Evolutionary conservation across 2,329 filamentous ascomycete species (phyloP), one percentile per base, ranked within the genome.

Genomic region (Xylariales sp.): DNA sequence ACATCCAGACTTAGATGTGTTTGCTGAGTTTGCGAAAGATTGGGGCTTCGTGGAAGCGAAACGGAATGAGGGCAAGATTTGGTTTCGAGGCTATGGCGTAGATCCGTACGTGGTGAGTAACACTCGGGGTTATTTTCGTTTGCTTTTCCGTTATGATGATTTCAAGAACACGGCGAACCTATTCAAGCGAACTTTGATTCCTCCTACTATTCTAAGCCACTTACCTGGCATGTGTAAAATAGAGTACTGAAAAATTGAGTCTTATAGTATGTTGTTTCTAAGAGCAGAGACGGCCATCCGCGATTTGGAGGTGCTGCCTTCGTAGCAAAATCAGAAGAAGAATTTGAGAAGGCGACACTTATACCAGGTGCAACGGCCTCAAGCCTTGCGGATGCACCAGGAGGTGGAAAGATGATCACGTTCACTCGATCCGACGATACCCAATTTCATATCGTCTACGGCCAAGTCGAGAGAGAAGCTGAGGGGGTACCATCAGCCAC

Each of bases 41-140:
- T 78, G 77, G 59, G 77, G 76, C 5, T 75, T 78, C 55, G 57
- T 72, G 2, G 71, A 73, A 43, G 69, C 56, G n/a, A 57, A 69
- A 5, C 62, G 60, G 28, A 69, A 50, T 1, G 70, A 72, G 1
- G 75, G 80, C 52, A 77, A 71, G 28, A 80, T 83, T 49, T 87
- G 82, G 77, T 85, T 80, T 70, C 81, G 82, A 34, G 85, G 85
- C 1, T 86, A 86, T 67, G 84, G 85, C 14, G 76, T 74, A 1
- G 84, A 87, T 65, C 81, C 81, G 36, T 87, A 83, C 67, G 75
- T 84, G 1, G 54, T 56, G 10, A 30, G 54, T 56, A 14, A 1
- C 34, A 55, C 1, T 5, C 9, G 9, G 10, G 12, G 12, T 41
- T 2, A 5, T 23, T 39, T 9, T 41, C 10, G 9, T 14, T 16